A percentile compares a stretch with the other conserved stretches of the same genome.
Evolutionary conservation across 176 grass and related monocot genomes (phyloP).

Genomic region (Oryza nivara): DNA sequence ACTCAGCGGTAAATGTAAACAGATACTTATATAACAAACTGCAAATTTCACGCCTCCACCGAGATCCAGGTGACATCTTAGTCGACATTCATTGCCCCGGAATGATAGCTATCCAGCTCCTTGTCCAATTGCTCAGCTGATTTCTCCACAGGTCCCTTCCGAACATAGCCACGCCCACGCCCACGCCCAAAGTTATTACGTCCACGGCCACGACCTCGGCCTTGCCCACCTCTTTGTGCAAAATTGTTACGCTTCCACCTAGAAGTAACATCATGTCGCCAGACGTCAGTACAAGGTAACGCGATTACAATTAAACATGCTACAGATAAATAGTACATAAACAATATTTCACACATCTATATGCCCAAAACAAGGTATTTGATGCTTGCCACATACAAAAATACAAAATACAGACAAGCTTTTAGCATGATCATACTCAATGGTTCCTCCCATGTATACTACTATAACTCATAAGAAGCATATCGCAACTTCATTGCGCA

Average conservation of each 20-base stretch:
- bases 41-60: slow-evolving; percentile 21
- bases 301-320: background rate
- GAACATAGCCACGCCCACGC: slow-evolving; percentile 51
- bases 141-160: slow-evolving; percentile 53
- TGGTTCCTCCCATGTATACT: background rate
- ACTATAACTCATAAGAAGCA: background rate
- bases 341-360: background rate
- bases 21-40: slow-evolving; percentile 34
- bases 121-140: slow-evolving; percentile 81
- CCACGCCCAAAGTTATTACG: slow-evolving; percentile 38
- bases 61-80: slow-evolving; percentile 6
- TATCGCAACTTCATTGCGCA: background rate
- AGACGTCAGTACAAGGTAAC: background rate
- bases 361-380: background rate
- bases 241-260: slow-evolving; percentile 59
- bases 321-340: background rate
- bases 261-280: background rate
- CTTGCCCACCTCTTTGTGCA: slow-evolving; percentile 53
- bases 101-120: slow-evolving; percentile 88
- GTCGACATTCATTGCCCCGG: slow-evolving; percentile 69
- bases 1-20: background rate
- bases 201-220: slow-evolving; percentile 39
- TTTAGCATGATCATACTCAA: background rate
- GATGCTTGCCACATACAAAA: background rate
- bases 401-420: background rate